phyloP scores from a whole-genome alignment of 495 filamentous ascomycete species.

The Aspergillus incahuasiensis region DNA sequence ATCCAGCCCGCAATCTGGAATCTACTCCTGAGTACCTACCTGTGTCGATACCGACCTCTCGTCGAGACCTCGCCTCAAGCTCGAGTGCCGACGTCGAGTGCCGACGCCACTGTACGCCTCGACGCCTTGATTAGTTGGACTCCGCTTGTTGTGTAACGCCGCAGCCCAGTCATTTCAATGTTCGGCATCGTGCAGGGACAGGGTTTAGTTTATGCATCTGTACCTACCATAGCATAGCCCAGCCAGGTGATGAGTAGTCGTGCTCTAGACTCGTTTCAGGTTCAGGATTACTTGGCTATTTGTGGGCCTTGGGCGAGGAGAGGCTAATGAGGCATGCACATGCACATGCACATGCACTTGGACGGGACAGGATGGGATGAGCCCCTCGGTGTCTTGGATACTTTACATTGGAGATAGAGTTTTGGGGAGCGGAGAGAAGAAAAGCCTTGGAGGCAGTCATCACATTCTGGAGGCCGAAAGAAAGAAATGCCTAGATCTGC shows the following conservation, averaged over 20 bases:
- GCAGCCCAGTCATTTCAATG: neutral
- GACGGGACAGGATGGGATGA: neutral
- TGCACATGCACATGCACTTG: neutral
- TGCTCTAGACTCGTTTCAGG: neutral
- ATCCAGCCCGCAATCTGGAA: too few species aligned
- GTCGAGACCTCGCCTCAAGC: too few species aligned
- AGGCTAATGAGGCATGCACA: too few species aligned
- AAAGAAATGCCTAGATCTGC: neutral
- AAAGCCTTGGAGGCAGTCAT: neutral
- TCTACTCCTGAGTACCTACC: too few species aligned
- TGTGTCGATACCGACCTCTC: too few species aligned
- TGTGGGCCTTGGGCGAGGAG: neutral
- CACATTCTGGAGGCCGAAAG: neutral
- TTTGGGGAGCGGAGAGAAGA: neutral
- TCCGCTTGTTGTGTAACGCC: neutral
- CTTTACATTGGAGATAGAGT: neutral
- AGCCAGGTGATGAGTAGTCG: neutral
- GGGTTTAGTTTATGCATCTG: too few species aligned
- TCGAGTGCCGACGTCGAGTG: too few species aligned
- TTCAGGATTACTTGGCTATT: neutral
- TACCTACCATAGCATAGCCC: neutral
- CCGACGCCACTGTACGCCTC: neutral
- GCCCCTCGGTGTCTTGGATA: neutral
- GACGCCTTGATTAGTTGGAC: neutral
- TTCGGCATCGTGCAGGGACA: neutral